Conservation (phyloP, 805 yeast species). For the Pichia nakasei region DNA sequence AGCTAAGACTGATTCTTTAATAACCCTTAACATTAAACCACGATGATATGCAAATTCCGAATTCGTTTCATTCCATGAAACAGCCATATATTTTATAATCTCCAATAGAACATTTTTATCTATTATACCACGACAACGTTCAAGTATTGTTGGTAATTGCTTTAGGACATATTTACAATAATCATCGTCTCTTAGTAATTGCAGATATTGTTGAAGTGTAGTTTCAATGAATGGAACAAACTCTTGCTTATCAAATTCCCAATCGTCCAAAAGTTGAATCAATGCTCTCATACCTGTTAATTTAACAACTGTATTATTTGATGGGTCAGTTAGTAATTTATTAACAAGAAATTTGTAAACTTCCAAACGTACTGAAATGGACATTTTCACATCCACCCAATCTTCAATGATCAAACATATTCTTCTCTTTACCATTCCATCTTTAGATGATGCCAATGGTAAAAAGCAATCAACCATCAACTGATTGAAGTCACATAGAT, state of each 20-base stretch:
- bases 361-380: slow-evolving; percentile 6
- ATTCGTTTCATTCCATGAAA: slow-evolving; percentile 61
- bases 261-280: slow-evolving; percentile 65
- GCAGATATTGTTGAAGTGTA: slow-evolving; percentile 12
- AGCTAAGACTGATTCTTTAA: slow-evolving; percentile 48
- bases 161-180: slow-evolving; percentile 67
- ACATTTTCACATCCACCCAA: slow-evolving; percentile 43
- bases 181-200: slow-evolving; percentile 37
- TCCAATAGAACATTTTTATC: slow-evolving; percentile 41
- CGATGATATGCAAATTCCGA: slow-evolving; percentile 6
- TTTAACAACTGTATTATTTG: slow-evolving; percentile 71
- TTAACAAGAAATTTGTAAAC: slow-evolving; percentile 51
- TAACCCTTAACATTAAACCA: slow-evolving; percentile 38
- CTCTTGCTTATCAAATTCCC: slow-evolving; percentile 67
- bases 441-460: slow-evolving; percentile 48
- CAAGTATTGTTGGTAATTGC: slow-evolving; percentile 54
- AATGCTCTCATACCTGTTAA: slow-evolving; percentile 67
- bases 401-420: slow-evolving; percentile 68
- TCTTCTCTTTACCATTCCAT: slow-evolving; percentile 66
- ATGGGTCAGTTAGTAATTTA: slow-evolving; percentile 1
- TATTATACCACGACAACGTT: slow-evolving; percentile 56
- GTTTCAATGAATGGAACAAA: slow-evolving; percentile 53
- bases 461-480: slow-evolving; percentile 50
- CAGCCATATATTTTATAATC: slow-evolving; percentile 52
- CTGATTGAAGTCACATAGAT: slow-evolving; percentile 59